A percentile compares a stretch with the other conserved stretches of the same genome.
phyloP scores from a whole-genome alignment of 371 early-diverging fungal genomes.

The Mortierella sp. region DNA sequence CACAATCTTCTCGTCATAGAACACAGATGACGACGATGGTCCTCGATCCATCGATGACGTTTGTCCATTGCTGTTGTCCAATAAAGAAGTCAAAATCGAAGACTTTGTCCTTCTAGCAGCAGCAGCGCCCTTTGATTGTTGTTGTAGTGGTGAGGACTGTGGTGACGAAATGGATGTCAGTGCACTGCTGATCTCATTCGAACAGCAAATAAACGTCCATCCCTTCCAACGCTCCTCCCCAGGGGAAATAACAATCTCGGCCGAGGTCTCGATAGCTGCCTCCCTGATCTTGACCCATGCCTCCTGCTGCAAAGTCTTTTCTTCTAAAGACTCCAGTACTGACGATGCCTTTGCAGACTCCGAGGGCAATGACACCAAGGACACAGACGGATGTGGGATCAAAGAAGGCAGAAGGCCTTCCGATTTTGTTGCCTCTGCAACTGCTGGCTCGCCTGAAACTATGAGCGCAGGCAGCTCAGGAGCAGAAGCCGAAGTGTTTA shows the following conservation, averaged over 20 bases:
- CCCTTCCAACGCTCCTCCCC: conserved; percentile 66
- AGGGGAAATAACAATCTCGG: conserved; percentile 71
- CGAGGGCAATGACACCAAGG: neutral
- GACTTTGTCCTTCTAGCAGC: neutral
- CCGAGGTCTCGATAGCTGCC: conserved; percentile 49
- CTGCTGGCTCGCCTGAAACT: neutral
- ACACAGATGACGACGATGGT: conserved; percentile 1
- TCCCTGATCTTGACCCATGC: conserved; percentile 45
- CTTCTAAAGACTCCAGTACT: neutral
- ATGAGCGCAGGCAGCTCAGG: neutral
- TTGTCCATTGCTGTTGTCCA: no score
- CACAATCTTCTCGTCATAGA: conserved; percentile 79
- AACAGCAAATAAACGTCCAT: conserved; percentile 68
- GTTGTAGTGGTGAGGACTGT: conserved; percentile 3
- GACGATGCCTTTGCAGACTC: neutral
- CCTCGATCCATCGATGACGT: no score
- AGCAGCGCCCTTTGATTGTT: neutral
- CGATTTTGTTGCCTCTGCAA: neutral
- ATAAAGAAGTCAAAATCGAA: neutral
- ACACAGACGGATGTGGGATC: neutral
- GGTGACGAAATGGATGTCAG: conserved; percentile 41
- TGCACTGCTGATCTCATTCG: conserved; percentile 43
- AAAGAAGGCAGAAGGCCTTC: conserved; percentile 11
- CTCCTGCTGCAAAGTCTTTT: conserved; percentile 33
- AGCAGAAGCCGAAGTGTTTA: neutral